Conservation (phyloP, 208 protist species). For the Leishmania tropica region DNA sequence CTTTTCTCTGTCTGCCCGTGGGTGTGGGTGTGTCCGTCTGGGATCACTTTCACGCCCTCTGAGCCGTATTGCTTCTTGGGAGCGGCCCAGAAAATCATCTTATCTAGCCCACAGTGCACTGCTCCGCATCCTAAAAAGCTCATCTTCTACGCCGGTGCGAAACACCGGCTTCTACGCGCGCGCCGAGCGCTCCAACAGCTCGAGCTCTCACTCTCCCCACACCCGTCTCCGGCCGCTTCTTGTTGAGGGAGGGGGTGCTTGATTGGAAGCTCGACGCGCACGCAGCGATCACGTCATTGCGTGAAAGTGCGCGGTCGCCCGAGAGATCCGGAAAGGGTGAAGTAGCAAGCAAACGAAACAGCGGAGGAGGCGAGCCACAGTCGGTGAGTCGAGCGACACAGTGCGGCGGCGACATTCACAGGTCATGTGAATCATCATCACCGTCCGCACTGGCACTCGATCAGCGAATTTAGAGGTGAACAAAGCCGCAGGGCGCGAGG, state of each 20-base stretch:
- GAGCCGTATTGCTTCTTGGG: not conserved
- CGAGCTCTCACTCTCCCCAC: not conserved
- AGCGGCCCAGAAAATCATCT: not conserved
- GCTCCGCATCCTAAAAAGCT: too few species aligned
- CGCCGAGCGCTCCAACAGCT: not conserved
- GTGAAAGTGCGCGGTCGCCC: not conserved
- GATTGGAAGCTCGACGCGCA: not conserved
- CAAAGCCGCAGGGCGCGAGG: conserved; percentile 5
- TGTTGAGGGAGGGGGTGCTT: not conserved
- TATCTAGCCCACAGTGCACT: not conserved
- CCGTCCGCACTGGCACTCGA: not conserved
- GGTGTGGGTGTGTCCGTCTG: not conserved
- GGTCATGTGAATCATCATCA: not conserved
- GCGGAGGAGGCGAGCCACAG: not conserved
- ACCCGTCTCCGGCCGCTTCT: not conserved
- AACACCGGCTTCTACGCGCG: not conserved
- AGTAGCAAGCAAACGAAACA: not conserved
- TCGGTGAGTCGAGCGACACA: not conserved
- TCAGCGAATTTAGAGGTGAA: conserved; percentile 1
- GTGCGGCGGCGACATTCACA: not conserved
- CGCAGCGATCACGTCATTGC: not conserved
- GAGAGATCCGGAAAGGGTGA: not conserved
- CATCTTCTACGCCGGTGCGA: not conserved
- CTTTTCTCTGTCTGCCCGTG: not conserved
- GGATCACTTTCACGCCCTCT: not conserved